Evolutionary conservation across 768 basidiomycete species (phyloP).

Genomic region (Nidularia sp.): DNA sequence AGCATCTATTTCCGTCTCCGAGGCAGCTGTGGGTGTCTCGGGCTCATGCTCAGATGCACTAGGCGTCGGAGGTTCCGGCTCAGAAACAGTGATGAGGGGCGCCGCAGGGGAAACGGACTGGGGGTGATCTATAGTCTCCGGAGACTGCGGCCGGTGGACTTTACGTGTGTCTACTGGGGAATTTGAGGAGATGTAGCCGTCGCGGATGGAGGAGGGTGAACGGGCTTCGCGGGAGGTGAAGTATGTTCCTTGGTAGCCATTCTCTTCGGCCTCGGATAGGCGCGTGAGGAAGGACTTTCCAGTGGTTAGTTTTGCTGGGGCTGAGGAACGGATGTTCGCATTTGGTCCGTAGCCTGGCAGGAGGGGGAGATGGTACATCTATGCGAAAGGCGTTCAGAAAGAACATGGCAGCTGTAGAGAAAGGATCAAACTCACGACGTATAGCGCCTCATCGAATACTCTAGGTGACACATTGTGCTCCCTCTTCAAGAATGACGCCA

Average conservation of each 20-base stretch:
- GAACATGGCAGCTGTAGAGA: not conserved
- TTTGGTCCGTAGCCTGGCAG: constrained; percentile 88
- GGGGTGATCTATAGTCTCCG: not conserved
- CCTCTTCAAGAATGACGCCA: constrained; percentile 83
- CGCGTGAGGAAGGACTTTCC: constrained; percentile 60
- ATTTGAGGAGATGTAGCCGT: constrained; percentile 64
- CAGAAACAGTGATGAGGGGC: constrained; percentile 1
- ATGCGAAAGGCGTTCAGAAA: constrained; percentile 4
- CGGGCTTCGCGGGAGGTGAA: constrained; percentile 42
- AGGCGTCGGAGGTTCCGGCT: constrained; percentile 5
- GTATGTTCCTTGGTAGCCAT: constrained; percentile 85
- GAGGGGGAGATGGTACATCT: constrained; percentile 92
- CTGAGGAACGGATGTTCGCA: constrained; percentile 83
- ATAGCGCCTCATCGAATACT: constrained; percentile 90
- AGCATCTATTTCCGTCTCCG: constrained; percentile 3
- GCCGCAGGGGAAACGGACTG: constrained; percentile 1
- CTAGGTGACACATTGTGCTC: constrained; percentile 89
- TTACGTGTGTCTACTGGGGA: constrained; percentile 35
- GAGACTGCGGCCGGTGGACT: constrained; percentile 1
- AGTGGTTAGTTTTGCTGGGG: constrained; percentile 45
- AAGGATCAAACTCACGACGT: constrained; percentile 62
- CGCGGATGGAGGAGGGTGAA: constrained; percentile 29
- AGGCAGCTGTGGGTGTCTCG: not conserved
- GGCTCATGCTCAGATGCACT: not conserved
- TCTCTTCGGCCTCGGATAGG: constrained; percentile 85